These are phyloP conservation scores for Penicillium sp. DNA, from an alignment of 2,329 filamentous ascomycete genomes.

Conservation along the genomic window DNA sequence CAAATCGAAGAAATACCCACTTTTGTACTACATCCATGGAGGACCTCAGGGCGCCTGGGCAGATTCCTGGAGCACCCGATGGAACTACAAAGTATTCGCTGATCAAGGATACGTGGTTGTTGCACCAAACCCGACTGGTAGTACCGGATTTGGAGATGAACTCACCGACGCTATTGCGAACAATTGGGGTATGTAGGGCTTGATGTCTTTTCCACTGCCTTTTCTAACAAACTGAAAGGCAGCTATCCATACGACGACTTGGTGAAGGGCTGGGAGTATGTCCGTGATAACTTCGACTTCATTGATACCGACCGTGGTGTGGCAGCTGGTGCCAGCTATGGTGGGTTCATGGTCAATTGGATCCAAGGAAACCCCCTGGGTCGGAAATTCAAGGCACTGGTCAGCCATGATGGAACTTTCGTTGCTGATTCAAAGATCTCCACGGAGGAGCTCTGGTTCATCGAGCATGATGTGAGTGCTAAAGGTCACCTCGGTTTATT, in stretches of 20 bases:
- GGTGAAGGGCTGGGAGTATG: slow-evolving; percentile 73
- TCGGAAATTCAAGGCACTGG: slow-evolving; percentile 81
- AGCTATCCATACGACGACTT: slow-evolving; percentile 74
- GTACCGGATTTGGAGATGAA: slow-evolving; percentile 77
- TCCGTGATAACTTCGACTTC: slow-evolving; percentile 48
- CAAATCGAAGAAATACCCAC: slow-evolving; percentile 70
- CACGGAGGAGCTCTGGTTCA: slow-evolving; percentile 56
- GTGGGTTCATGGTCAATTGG: slow-evolving; percentile 66
- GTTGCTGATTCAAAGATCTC: slow-evolving; percentile 56
- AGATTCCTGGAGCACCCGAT: slow-evolving; percentile 77
- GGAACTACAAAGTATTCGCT: slow-evolving; percentile 84
- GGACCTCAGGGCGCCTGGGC: slow-evolving; percentile 77
- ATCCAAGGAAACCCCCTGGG: slow-evolving; percentile 85
- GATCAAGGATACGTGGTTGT: slow-evolving; percentile 86
- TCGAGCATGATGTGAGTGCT: slow-evolving; percentile 45
- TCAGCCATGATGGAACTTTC: slow-evolving; percentile 86
- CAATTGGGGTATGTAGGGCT: slow-evolving; percentile 67
- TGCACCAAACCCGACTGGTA: slow-evolving; percentile 79
- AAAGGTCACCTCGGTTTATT: background rate
- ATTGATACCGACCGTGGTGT: slow-evolving; percentile 43
- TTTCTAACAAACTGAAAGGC: slow-evolving; percentile 15
- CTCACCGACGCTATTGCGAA: slow-evolving; percentile 75
- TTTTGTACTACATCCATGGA: slow-evolving; percentile 79
- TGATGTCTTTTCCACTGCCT: background rate
- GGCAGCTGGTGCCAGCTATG: slow-evolving; percentile 45